Evolutionary conservation across 1,139 yeast species (phyloP), one percentile per base, ranked within the genome.

Genomic region (Hanseniaspora sp.): DNA sequence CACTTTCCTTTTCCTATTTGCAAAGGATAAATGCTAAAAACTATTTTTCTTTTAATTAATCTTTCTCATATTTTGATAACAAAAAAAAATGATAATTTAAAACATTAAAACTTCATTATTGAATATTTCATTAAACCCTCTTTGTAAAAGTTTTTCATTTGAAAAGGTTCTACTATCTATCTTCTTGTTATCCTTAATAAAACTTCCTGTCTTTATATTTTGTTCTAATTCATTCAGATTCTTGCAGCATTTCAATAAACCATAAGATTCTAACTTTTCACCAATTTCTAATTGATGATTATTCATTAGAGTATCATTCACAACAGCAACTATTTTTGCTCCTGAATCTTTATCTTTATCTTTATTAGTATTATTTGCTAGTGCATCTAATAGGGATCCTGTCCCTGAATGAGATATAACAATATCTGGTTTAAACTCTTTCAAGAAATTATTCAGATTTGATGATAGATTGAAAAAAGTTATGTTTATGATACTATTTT

Each of bases 391-490:
- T 9, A 92, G 85, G 0, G 96, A 85, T 1, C 98, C 98, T 0
- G 97, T 86, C 1, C 94, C 97, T 0, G 95, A 96, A 66, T 92
- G 97, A 1, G 95, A 82, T 12, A 92, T 74, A 7, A 90, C 84
- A 46, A 86, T 62, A 55, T 80, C 80, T 0, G 77, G 69, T 5
- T 17, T 18, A 3, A 63, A 46, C 0, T 60, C 40, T 1, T 48
- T 42, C n/a, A 82, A 75, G 31, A 77, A 57, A 8, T 59, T 51
- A 48, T 66, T 63, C 62, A 83, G 64, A 59, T 71, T 64, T 1
- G 67, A 59, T 5, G 78, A 71, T 63, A 79, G 80, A 0, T 78
- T 74, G 35, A 82, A 69, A 3, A 79, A 80, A 29, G 66, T 64
- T 9, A 78, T 61, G 3, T 60, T 59, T 1, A 73, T 46, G 1